These are phyloP conservation scores for Grigorovia transvaalensis DNA, from an alignment of 805 yeast genomes.

Conservation along the genomic window DNA sequence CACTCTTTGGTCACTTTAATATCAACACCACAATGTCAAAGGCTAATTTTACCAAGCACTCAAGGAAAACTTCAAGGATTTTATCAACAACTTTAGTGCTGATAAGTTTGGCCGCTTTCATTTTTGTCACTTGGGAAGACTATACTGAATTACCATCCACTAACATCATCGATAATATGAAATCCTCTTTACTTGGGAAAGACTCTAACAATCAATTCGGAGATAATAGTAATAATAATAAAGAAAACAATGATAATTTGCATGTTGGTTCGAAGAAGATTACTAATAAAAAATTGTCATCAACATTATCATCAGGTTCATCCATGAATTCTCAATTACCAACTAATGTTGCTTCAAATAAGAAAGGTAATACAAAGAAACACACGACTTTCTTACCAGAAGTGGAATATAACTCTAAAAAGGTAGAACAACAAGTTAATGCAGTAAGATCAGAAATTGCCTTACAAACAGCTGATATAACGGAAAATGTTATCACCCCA, in stretches of 20 bases:
- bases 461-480: neutral
- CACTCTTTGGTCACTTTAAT: no score
- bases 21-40: neutral
- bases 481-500: neutral
- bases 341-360: neutral
- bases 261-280: no score
- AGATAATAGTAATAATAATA: neutral
- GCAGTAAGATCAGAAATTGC: constrained; percentile 10
- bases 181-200: neutral
- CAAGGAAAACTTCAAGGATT: constrained; percentile 4
- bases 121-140: constrained; percentile 9
- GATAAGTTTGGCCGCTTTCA: constrained; percentile 5
- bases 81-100: constrained; percentile 6
- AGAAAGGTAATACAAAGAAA: neutral
- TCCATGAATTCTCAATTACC: neutral
- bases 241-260: neutral
- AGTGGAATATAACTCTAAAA: constrained; percentile 6
- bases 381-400: neutral
- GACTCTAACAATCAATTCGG: neutral
- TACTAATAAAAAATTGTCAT: no score
- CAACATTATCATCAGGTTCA: neutral
- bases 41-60: neutral
- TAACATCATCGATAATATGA: neutral
- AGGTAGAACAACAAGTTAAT: constrained; percentile 12
- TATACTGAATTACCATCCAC: constrained; percentile 4